These are phyloP conservation scores for Phytopythium aichiense DNA, from an alignment of 352 stramenopile genomes.

Conservation along the genomic window DNA sequence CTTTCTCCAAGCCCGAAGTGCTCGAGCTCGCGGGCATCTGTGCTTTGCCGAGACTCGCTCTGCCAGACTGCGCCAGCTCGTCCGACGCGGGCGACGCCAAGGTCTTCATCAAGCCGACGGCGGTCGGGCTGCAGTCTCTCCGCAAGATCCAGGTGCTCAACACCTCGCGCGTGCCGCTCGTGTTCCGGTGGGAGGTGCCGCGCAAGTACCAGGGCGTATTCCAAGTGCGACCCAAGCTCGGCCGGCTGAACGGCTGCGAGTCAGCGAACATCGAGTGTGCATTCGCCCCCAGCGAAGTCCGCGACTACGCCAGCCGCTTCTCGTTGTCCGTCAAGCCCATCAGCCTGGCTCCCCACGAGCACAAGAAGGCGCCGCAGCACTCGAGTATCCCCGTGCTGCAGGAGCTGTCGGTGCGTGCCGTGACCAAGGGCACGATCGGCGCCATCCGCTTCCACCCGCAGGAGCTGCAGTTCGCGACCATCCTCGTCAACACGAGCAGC, in stretches of 20 bases:
- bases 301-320: conserved; percentile 74
- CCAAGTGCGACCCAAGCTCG: conserved; percentile 57
- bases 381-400: conserved; percentile 47
- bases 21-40: conserved; percentile 58
- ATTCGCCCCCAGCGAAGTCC: conserved; percentile 80
- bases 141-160: conserved; percentile 66
- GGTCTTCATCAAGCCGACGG: conserved; percentile 85
- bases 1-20: conserved; percentile 33
- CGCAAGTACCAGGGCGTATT: conserved; percentile 56
- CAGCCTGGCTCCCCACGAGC: conserved; percentile 37
- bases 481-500: conserved; percentile 78
- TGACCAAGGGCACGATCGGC: conserved; percentile 69
- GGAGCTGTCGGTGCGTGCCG: conserved; percentile 50
- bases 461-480: conserved; percentile 66
- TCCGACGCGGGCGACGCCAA: conserved; percentile 21
- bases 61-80: neutral
- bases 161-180: conserved; percentile 78
- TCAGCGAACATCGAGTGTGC: conserved; percentile 42
- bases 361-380: conserved; percentile 13
- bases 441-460: conserved; percentile 79
- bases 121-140: conserved; percentile 61
- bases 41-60: conserved; percentile 42
- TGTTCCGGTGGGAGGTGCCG: conserved; percentile 79
- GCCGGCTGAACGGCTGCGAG: conserved; percentile 83
- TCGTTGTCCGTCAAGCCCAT: conserved; percentile 64